Conservation (phyloP, 169 alveolate species). For the Amoebophrya sp. region DNA sequence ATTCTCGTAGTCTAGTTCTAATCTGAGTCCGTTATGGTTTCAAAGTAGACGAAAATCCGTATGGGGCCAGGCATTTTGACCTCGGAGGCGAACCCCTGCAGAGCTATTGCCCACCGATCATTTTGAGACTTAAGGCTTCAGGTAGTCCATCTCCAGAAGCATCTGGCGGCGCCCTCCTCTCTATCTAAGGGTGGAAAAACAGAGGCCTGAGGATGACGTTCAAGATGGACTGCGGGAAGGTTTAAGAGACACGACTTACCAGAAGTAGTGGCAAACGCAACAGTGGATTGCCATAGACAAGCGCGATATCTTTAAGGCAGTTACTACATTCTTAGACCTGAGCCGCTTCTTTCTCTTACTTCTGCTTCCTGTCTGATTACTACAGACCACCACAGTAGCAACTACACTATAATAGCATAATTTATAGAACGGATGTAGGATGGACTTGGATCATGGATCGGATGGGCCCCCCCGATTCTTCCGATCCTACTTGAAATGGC, state of each 20-base stretch:
- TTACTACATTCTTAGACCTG: not conserved
- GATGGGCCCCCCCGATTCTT: too few species aligned
- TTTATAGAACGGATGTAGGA: not conserved
- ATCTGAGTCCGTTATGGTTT: not conserved
- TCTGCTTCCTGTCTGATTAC: not conserved
- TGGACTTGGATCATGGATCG: not conserved
- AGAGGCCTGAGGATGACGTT: too few species aligned
- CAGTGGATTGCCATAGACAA: not conserved
- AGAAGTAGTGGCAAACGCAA: not conserved
- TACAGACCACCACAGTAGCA: not conserved
- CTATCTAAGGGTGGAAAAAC: too few species aligned
- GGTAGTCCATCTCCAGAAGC: too few species aligned
- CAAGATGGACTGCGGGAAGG: too few species aligned
- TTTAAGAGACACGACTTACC: not conserved
- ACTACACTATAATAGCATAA: not conserved
- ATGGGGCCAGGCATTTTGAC: not conserved
- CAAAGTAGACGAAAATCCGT: not conserved
- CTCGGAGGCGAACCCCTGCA: not conserved
- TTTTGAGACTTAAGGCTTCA: too few species aligned
- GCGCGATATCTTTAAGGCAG: not conserved
- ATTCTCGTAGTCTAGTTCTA: too few species aligned
- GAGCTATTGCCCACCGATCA: not conserved
- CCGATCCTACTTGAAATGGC: too few species aligned
- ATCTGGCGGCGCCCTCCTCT: too few species aligned
- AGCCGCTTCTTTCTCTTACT: not conserved